Conservation (phyloP, 257 asterid species). For the Coffea eugenioides region DNA sequence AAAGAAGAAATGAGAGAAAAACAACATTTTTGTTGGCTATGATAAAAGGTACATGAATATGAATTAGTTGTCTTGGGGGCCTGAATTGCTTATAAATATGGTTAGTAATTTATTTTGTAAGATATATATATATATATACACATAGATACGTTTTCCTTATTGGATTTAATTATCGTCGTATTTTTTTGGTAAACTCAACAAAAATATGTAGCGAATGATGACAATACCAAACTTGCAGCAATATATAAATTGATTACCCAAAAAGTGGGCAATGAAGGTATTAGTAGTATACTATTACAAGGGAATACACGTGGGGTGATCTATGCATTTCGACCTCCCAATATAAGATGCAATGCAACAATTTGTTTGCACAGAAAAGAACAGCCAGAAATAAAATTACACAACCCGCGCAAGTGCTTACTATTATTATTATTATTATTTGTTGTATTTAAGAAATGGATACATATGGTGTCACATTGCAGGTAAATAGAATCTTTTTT, state of each 20-base stretch:
- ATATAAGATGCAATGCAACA: not conserved
- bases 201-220: not conserved
- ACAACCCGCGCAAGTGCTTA: not conserved
- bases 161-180: not conserved
- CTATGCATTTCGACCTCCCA: not conserved
- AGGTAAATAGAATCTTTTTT: slow-evolving; percentile 36
- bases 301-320: too few relatives aligned
- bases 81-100: too few relatives aligned
- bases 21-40: not conserved
- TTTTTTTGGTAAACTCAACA: slow-evolving; percentile 1
- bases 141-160: not conserved
- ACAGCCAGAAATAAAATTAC: not conserved
- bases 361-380: not conserved
- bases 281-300: too few relatives aligned
- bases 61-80: not conserved
- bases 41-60: not conserved
- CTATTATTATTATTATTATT: too few relatives aligned
- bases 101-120: not conserved
- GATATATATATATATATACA: not conserved
- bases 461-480: slow-evolving; percentile 27
- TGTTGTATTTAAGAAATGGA: slow-evolving; percentile 6
- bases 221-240: not conserved
- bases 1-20: too few relatives aligned
- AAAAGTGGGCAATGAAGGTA: not conserved
- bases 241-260: not conserved